These are phyloP conservation scores for Curvularia spicifera DNA, from an alignment of 2,329 filamentous ascomycete genomes.

Conservation along the genomic window DNA sequence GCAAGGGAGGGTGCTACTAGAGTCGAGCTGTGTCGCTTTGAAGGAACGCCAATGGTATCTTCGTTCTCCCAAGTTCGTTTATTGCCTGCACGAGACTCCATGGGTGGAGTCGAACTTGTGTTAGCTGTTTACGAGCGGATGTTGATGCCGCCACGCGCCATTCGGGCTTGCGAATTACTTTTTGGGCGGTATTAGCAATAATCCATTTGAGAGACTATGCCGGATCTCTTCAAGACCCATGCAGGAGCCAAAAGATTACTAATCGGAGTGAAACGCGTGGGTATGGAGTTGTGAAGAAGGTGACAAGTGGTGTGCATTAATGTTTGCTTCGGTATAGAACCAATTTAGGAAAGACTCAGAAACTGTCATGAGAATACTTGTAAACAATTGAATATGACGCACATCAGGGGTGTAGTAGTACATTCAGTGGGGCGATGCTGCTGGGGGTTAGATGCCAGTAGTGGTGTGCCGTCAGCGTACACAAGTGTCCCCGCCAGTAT, in stretches of 20 bases:
- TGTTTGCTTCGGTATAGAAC: slow-evolving; percentile 19
- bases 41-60: slow-evolving; percentile 19
- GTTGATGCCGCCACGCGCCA: slow-evolving; percentile 33
- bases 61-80: slow-evolving; percentile 45
- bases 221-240: slow-evolving; percentile 14
- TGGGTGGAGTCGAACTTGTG: slow-evolving; percentile 28
- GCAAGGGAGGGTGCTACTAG: slow-evolving; percentile 16
- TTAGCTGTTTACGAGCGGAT: slow-evolving; percentile 18
- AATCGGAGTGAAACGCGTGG: slow-evolving; percentile 14
- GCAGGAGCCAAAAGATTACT: slow-evolving; percentile 32
- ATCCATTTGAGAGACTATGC: slow-evolving; percentile 16
- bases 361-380: slow-evolving; percentile 6
- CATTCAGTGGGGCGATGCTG: slow-evolving; percentile 1
- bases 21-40: slow-evolving; percentile 28
- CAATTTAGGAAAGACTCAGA: background rate
- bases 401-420: slow-evolving; percentile 4
- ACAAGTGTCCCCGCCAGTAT: slow-evolving; percentile 10
- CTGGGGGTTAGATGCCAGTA: background rate
- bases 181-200: slow-evolving; percentile 21
- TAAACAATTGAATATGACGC: slow-evolving; percentile 7
- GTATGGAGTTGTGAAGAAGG: slow-evolving; percentile 19
- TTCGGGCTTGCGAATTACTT: slow-evolving; percentile 22
- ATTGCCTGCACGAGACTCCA: slow-evolving; percentile 38
- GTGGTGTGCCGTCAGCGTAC: slow-evolving; percentile 16
- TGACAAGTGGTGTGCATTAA: slow-evolving; percentile 11